A percentile compares a stretch with the other conserved stretches of the same genome.
These are phyloP conservation scores for Penstemon davidsonii DNA, from an alignment of 257 asterid genomes.

Conservation along the genomic window DNA sequence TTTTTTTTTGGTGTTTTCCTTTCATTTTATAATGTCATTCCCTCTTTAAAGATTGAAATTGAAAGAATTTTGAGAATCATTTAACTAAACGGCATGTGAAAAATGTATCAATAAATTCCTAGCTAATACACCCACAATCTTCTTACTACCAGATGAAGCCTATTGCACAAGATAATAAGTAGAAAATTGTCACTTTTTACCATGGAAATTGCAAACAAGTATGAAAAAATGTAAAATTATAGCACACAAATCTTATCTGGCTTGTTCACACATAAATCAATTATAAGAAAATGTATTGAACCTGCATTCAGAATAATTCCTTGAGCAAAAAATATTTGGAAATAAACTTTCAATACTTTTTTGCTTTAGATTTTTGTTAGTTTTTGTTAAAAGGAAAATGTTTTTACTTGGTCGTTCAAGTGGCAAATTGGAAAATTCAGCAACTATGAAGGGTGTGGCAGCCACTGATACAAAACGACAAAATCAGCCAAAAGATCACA, in stretches of 20 bases:
- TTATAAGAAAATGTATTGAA: no score
- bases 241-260: no score
- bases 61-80: no score
- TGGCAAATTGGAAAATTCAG: not conserved
- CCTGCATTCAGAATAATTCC: no score
- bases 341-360: not conserved
- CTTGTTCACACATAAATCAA: no score
- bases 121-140: constrained; percentile 96
- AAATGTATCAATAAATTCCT: no score
- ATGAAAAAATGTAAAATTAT: not conserved
- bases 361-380: no score
- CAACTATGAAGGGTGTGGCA: not conserved
- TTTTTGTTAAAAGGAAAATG: no score
- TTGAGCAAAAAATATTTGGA: not conserved
- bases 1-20: no score
- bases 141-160: constrained; percentile 94
- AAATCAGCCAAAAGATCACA: constrained; percentile 1
- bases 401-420: not conserved
- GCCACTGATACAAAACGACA: constrained; percentile 29
- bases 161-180: constrained; percentile 15
- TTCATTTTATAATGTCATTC: no score
- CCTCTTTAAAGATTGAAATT: no score
- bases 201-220: not conserved
- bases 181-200: constrained; percentile 5
- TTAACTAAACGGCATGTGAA: no score